phyloP scores from a whole-genome alignment of 768 basidiomycete genomes.

The Mrakia hoshinonis region DNA sequence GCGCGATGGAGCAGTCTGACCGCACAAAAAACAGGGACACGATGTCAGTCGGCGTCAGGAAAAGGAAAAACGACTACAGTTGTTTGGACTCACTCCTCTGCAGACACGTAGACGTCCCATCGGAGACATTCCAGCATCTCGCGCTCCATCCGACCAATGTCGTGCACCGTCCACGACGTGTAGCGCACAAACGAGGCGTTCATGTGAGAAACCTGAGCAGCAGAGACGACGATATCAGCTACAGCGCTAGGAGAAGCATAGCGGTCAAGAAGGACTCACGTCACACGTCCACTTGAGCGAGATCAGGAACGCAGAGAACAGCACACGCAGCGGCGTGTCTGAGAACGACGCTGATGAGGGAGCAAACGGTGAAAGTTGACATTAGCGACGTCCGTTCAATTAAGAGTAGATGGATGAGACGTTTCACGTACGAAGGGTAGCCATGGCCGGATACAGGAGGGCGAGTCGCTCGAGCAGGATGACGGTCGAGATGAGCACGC shows the following conservation, averaged over 20 bases:
- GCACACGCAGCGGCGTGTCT: conserved; percentile 17
- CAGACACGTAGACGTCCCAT: conserved; percentile 17
- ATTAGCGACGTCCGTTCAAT: too few species aligned
- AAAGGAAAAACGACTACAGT: too few species aligned
- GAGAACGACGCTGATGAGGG: not conserved
- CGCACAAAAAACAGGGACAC: too few species aligned
- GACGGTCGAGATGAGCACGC: conserved; percentile 6
- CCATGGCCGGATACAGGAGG: not conserved
- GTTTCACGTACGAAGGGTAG: not conserved
- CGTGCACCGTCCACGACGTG: not conserved
- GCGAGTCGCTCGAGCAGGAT: conserved; percentile 18
- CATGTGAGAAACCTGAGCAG: not conserved
- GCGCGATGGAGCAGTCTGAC: conserved; percentile 15
- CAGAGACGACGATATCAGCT: too few species aligned
- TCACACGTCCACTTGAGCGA: conserved; percentile 11
- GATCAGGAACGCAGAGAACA: conserved; percentile 15
- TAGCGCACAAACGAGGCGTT: conserved; percentile 12
- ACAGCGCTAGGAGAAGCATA: too few species aligned
- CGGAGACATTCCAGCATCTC: conserved; percentile 13
- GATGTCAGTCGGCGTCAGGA: too few species aligned
- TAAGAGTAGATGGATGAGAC: not conserved
- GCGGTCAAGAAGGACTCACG: not conserved
- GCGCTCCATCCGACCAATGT: conserved; percentile 23
- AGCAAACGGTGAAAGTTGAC: not conserved
- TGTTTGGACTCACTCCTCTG: conserved; percentile 37